Conservation (phyloP, 306 rosid species). For the Cucumis cinereus region DNA sequence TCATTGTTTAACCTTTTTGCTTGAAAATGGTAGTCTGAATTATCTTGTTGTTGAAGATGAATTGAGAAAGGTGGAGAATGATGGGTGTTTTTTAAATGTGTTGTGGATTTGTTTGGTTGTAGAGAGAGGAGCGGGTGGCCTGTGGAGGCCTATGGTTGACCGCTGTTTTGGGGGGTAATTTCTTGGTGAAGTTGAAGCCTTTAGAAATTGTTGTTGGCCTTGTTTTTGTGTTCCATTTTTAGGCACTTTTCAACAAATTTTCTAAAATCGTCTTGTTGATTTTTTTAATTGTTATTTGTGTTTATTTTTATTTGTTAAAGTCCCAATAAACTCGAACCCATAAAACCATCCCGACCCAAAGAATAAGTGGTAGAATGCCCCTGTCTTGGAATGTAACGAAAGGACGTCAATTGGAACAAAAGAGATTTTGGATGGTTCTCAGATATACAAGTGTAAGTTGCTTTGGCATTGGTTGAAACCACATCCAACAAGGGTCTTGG, state of each 20-base stretch:
- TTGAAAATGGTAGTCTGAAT: background rate
- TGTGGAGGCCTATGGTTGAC: background rate
- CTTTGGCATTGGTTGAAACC: too few relatives aligned
- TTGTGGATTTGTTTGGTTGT: background rate
- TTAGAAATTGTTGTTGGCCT: background rate
- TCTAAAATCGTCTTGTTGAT: background rate
- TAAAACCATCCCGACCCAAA: too few relatives aligned
- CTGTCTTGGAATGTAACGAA: too few relatives aligned
- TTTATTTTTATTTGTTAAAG: too few relatives aligned
- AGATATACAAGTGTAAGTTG: too few relatives aligned
- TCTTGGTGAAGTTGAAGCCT: background rate
- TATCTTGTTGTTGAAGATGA: background rate
- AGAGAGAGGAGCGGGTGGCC: constrained; percentile 1
- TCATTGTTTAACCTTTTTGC: background rate
- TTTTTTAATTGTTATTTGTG: background rate
- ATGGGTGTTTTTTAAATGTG: background rate
- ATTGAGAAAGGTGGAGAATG: background rate
- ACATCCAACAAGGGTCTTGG: too few relatives aligned
- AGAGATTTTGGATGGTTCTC: too few relatives aligned
- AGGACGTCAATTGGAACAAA: too few relatives aligned
- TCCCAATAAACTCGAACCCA: too few relatives aligned
- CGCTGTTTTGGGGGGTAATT: background rate
- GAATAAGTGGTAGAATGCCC: too few relatives aligned
- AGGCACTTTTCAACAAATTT: background rate
- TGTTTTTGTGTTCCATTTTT: background rate